phyloP scores from a whole-genome alignment of 2,329 filamentous ascomycete species.

The Bretziella fagacearum region DNA sequence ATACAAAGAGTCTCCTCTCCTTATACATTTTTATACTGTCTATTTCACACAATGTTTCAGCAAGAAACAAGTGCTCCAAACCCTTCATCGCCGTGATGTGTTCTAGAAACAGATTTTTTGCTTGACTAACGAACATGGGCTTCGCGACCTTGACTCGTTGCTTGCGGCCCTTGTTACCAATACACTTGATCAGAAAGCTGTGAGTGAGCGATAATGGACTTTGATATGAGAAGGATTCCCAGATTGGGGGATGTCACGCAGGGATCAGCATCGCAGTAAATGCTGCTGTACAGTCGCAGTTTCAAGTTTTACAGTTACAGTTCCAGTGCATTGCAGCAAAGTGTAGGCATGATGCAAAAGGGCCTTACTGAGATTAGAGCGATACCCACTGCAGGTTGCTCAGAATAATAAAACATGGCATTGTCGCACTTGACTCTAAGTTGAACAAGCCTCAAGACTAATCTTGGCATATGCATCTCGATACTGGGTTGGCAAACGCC shows the following conservation, averaged over 20 bases:
- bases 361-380: background rate
- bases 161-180: too few species aligned
- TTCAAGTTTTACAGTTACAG: too few species aligned
- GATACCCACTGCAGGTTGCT: too few species aligned
- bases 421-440: background rate
- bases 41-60: background rate
- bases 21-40: too few species aligned
- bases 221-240: too few species aligned
- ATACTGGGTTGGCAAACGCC: background rate
- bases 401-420: background rate
- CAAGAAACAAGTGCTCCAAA: background rate
- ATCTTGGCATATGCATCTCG: background rate
- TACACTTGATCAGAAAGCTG: background rate
- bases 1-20: too few species aligned
- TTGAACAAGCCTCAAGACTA: background rate
- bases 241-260: constrained; percentile 1
- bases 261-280: background rate
- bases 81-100: too few species aligned
- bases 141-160: background rate
- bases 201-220: too few species aligned
- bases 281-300: background rate
- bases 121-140: too few species aligned
- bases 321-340: background rate
- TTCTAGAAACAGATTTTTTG: too few species aligned
- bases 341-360: background rate